phyloP scores from a whole-genome alignment of 2,329 filamentous ascomycete species.

The Stagonosporopsis chrysanthemi region DNA sequence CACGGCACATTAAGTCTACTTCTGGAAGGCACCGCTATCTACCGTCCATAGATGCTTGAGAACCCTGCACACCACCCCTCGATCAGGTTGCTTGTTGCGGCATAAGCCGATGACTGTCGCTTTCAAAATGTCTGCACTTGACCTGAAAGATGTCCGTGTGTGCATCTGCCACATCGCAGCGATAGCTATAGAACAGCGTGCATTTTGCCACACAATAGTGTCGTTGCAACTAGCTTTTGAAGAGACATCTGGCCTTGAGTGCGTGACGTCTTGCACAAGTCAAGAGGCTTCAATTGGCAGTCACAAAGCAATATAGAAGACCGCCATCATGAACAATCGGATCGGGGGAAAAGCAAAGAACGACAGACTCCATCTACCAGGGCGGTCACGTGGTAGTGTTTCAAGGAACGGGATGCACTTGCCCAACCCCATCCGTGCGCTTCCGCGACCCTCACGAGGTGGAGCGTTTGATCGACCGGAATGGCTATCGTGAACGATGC shows the following conservation, averaged over 20 bases:
- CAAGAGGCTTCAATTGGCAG: background rate
- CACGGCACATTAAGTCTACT: constrained; percentile 2
- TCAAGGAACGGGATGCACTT: background rate
- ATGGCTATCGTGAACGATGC: background rate
- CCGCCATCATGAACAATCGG: background rate
- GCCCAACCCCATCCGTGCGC: constrained; percentile 10
- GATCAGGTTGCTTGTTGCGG: background rate
- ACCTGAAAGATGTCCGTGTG: background rate
- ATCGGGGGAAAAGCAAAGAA: background rate
- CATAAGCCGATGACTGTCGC: background rate
- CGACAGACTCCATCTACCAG: too few species aligned
- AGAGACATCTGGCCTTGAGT: background rate
- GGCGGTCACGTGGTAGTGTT: too few species aligned
- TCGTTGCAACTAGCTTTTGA: background rate
- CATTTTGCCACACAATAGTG: background rate
- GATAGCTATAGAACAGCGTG: background rate
- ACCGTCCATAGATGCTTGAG: background rate
- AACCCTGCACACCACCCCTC: background rate
- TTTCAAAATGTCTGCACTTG: background rate
- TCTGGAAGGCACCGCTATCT: background rate
- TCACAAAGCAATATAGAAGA: background rate
- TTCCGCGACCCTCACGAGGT: background rate
- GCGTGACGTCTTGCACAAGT: background rate
- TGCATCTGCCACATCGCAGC: background rate
- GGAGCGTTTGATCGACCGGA: constrained; percentile 15